phyloP scores from a whole-genome alignment of 768 basidiomycete genomes.

The Clitopilus passeckerianus region DNA sequence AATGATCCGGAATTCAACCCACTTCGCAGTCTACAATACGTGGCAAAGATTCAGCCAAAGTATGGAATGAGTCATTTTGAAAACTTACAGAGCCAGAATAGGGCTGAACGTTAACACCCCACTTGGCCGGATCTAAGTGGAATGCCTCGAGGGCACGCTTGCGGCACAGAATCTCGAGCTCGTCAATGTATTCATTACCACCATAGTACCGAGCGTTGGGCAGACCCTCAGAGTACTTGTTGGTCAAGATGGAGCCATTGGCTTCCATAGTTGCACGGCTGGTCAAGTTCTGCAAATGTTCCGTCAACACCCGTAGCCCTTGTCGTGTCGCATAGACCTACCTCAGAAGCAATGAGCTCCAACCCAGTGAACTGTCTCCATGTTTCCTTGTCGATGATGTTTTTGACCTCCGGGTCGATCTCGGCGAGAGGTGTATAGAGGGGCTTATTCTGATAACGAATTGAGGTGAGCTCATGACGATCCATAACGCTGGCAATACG shows the following conservation, averaged over 20 bases:
- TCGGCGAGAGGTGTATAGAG: slow-evolving; percentile 87
- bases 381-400: slow-evolving; percentile 98
- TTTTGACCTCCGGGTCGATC: slow-evolving; percentile 91
- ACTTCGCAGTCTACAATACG: slow-evolving; percentile 76
- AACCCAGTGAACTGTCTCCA: slow-evolving; percentile 98
- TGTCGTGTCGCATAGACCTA: slow-evolving; percentile 23
- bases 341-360: slow-evolving; percentile 99
- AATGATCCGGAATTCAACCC: slow-evolving; percentile 18
- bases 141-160: slow-evolving; percentile 95
- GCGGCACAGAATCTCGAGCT: slow-evolving; percentile 91
- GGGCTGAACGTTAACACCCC: slow-evolving; percentile 99
- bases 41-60: slow-evolving; percentile 1
- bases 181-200: slow-evolving; percentile 97
- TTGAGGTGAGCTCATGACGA: background rate
- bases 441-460: slow-evolving; percentile 70
- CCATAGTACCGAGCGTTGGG: slow-evolving; percentile 97
- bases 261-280: slow-evolving; percentile 95
- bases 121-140: slow-evolving; percentile 86
- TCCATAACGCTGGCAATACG: slow-evolving; percentile 16
- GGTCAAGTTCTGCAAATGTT: slow-evolving; percentile 76
- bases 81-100: slow-evolving; percentile 85
- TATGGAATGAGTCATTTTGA: slow-evolving; percentile 9
- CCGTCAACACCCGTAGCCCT: background rate
- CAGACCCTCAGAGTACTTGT: slow-evolving; percentile 99
- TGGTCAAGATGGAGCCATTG: slow-evolving; percentile 97